Conservation (phyloP, 2,329 filamentous ascomycete genomes). For the Phyllosticta capitalensis region DNA sequence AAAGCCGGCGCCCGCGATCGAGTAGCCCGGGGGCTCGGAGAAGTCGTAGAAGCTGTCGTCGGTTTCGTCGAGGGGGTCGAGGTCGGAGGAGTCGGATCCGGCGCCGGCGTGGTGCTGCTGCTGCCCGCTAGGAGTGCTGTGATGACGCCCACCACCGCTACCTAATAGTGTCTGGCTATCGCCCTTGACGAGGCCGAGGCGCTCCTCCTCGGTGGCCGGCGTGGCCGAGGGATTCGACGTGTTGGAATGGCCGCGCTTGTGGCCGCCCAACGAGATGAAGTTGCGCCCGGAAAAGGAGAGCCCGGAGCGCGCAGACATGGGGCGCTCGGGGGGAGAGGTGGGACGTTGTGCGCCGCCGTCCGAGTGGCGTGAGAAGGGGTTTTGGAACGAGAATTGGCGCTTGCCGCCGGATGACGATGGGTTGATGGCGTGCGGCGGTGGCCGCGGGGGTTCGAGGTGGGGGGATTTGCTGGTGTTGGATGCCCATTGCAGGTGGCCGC, state of each 20-base stretch:
- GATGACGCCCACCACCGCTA: not conserved
- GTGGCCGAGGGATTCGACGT: slow-evolving; percentile 37
- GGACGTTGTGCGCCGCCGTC: slow-evolving; percentile 17
- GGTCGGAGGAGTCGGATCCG: not conserved
- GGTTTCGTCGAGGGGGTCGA: not conserved
- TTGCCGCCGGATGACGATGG: slow-evolving; percentile 36
- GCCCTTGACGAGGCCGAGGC: slow-evolving; percentile 71
- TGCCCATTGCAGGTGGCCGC: slow-evolving; percentile 34
- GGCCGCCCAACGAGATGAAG: too few species aligned
- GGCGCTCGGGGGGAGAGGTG: not conserved
- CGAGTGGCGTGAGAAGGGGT: slow-evolving; percentile 54
- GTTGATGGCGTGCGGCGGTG: slow-evolving; percentile 45
- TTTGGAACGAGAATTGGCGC: slow-evolving; percentile 88
- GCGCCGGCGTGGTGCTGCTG: not conserved
- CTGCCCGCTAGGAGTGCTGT: not conserved
- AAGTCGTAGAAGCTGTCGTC: slow-evolving; percentile 5
- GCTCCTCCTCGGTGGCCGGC: slow-evolving; percentile 69
- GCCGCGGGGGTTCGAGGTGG: slow-evolving; percentile 42
- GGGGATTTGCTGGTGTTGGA: slow-evolving; percentile 30
- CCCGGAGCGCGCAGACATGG: slow-evolving; percentile 17
- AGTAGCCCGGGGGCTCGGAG: not conserved
- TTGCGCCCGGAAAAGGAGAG: slow-evolving; percentile 17
- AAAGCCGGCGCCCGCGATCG: slow-evolving; percentile 2
- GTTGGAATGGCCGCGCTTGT: not conserved
- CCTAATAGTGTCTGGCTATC: slow-evolving; percentile 31